Evolutionary conservation across 768 basidiomycete species (phyloP), one percentile per base, ranked within the genome.

Genomic region (Cystobasidium tubakii): DNA sequence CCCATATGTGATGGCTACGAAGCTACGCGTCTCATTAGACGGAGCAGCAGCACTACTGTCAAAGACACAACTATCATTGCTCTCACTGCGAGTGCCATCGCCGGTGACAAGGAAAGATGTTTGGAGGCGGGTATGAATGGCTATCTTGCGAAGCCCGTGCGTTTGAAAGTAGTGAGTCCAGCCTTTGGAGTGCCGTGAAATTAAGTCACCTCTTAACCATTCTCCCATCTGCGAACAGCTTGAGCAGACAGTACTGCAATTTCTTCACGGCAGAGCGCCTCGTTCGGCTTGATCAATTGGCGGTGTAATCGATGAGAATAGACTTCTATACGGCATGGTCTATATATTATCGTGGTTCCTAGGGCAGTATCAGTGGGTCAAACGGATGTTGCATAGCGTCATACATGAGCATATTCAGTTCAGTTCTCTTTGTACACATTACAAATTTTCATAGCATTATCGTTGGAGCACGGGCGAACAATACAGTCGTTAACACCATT

Each of bases 41-140:
- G 42, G n/a, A 25, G 50, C 1, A 0, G 34, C 29, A 34, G 67
- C 33, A 65, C 74, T 1, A 36, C 21, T 13, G 44, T 66, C 23
- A 60, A 63, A 36, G n/a, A 53, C 0, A 90, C 87, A 6, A 93
- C 93, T 0, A 97, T 99, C 77, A 91, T 98, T 78, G 95, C 95
- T 0, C 83, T 99, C 53, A 97, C 95, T 0, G 95, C 95, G 1
- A 92, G 94, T 81, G 95, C 94, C 66, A 96, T 94, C 90, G 90
- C 91, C 76, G 92, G 92, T 77, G 88, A 89, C 78, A 83, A 87
- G 43, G 88, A 89, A 78, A 83, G 88, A 63, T 89, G 87, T 79
- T 79, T 89, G 79, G 85, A 87, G 76, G 87, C 87, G n/a, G 88
- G 88, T 70, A 88, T 88, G 88, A 81, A 82, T 29, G 23, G 29